These are phyloP conservation scores for Auricularia sp. DNA, from an alignment of 768 basidiomycete species.

Conservation along the genomic window DNA sequence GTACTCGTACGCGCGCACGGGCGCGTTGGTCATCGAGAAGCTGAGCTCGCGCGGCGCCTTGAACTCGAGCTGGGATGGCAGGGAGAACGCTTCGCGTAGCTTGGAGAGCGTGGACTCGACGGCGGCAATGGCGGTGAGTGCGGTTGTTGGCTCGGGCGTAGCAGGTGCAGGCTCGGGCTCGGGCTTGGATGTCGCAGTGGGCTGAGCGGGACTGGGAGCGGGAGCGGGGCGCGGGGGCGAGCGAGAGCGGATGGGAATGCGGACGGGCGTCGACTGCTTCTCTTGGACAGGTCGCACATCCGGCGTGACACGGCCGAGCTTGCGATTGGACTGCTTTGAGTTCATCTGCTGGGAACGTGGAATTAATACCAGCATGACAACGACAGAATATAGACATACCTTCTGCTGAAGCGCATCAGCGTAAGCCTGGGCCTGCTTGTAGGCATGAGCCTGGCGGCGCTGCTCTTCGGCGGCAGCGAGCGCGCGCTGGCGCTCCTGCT, in stretches of 20 bases:
- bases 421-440: background rate
- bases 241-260: background rate
- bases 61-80: constrained; percentile 10
- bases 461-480: background rate
- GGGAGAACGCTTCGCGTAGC: constrained; percentile 13
- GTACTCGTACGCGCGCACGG: constrained; percentile 54
- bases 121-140: constrained; percentile 5
- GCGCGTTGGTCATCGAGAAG: constrained; percentile 50
- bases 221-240: background rate
- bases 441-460: background rate
- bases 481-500: background rate
- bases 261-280: background rate
- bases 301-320: background rate
- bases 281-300: background rate
- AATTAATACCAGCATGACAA: background rate
- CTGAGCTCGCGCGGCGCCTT: constrained; percentile 28
- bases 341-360: too few species aligned
- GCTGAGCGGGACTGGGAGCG: background rate
- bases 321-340: background rate
- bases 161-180: background rate
- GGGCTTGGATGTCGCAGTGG: background rate
- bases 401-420: background rate
- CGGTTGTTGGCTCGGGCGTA: background rate
- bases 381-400: background rate
- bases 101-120: constrained; percentile 17